A percentile compares a stretch with the other conserved stretches of the same genome.
These are phyloP conservation scores for Byssochlamys sp. DNA, from an alignment of 2,329 filamentous ascomycete species.

Conservation along the genomic window DNA sequence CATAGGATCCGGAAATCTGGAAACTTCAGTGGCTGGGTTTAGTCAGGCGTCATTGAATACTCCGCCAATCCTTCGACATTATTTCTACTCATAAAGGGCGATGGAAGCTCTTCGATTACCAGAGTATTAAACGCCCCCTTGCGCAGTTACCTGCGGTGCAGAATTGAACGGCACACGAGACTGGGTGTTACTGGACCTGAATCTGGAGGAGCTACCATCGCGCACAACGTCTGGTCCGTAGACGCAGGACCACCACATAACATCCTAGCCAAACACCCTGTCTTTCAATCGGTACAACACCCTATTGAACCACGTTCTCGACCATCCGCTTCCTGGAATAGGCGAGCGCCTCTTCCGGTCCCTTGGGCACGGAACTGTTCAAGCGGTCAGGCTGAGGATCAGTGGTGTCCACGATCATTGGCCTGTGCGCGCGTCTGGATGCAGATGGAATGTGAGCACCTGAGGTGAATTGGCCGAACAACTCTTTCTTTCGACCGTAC, in stretches of 20 bases:
- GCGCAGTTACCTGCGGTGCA: neutral
- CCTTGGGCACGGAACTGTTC: neutral
- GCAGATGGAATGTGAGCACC: neutral
- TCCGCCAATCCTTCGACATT: neutral
- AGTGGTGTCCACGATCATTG: neutral
- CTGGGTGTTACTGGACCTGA: neutral
- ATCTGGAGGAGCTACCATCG: neutral
- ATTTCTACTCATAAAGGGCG: neutral
- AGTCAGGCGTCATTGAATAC: neutral
- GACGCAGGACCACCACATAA: neutral
- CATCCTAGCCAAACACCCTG: neutral
- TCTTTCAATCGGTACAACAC: neutral
- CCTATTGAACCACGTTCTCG: conserved; percentile 8
- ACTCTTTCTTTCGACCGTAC: neutral
- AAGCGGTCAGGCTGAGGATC: neutral
- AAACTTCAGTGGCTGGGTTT: neutral
- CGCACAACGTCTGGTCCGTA: neutral
- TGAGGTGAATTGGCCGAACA: neutral
- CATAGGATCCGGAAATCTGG: neutral
- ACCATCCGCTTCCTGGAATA: neutral
- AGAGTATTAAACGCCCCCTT: no score
- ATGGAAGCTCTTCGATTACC: neutral
- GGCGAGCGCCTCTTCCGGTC: neutral
- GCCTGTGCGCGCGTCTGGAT: neutral
- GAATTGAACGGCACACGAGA: neutral